A percentile compares a stretch with the other conserved stretches of the same genome.
Conservation (phyloP, 176 grass and related monocot species). For the Zoysia pacifica region DNA sequence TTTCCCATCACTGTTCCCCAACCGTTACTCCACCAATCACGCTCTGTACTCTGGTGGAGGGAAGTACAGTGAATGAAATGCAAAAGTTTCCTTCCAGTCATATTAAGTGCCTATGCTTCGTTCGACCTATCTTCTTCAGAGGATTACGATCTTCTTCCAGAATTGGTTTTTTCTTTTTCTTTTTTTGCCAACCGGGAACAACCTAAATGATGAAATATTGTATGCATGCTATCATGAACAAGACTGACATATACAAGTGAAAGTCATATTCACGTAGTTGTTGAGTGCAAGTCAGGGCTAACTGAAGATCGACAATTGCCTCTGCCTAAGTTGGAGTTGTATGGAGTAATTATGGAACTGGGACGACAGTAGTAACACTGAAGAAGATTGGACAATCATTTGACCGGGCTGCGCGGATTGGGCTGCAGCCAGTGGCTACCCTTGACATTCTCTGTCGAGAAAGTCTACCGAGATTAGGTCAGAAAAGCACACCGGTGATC, state of each 20-base stretch:
- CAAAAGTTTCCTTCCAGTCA: no score
- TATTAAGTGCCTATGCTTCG: no score
- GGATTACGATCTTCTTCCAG: no score
- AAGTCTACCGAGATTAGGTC: constrained; percentile 33
- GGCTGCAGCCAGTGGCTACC: no score
- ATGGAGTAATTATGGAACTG: neutral
- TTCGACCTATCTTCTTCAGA: no score
- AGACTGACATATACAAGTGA: neutral
- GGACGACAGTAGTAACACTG: constrained; percentile 7
- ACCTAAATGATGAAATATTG: no score
- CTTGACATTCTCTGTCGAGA: neutral
- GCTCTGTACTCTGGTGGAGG: no score
- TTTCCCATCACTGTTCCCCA: neutral
- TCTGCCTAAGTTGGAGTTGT: neutral
- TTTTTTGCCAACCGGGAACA: neutral
- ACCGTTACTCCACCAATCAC: no score
- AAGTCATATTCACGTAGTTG: neutral
- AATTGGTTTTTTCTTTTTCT: no score
- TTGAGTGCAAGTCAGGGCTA: constrained; percentile 41
- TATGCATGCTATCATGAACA: neutral
- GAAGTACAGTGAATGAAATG: no score
- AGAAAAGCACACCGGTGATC: neutral
- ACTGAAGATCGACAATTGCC: neutral
- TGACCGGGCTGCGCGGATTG: constrained; percentile 6
- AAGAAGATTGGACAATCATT: constrained; percentile 11